phyloP scores from a whole-genome alignment of 1,284 basidiomycete species.

The Pyrrhoderma noxium region DNA sequence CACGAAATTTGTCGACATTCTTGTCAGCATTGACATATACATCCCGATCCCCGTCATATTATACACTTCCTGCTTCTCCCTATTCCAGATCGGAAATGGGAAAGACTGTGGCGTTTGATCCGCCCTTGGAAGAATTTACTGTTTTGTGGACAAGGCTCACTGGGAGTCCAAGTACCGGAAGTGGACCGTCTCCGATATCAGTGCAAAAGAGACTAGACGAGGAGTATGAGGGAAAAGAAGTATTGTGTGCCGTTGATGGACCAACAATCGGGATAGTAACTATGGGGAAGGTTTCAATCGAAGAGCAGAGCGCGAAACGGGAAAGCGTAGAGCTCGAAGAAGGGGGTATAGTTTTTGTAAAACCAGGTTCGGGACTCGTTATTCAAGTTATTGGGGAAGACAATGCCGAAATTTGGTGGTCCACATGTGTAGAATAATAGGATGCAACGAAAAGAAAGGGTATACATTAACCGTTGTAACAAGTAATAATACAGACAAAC shows the following conservation, averaged over 20 bases:
- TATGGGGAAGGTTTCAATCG: constrained; percentile 8
- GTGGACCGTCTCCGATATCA: too few relatives aligned
- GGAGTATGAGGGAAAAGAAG: constrained; percentile 7
- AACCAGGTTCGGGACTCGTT: constrained; percentile 13
- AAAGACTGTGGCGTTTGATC: constrained; percentile 18
- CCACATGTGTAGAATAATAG: constrained; percentile 15
- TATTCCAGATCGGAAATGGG: constrained; percentile 15
- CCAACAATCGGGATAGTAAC: constrained; percentile 21
- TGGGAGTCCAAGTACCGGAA: neutral
- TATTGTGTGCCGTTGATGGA: constrained; percentile 12
- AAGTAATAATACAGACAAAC: too few relatives aligned
- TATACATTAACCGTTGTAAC: too few relatives aligned
- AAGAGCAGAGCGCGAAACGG: constrained; percentile 11
- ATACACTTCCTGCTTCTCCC: constrained; percentile 14
- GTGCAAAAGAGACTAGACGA: neutral
- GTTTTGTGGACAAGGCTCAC: constrained; percentile 19
- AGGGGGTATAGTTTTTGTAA: constrained; percentile 18
- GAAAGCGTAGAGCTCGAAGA: constrained; percentile 7
- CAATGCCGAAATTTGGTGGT: constrained; percentile 18
- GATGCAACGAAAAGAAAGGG: too few relatives aligned
- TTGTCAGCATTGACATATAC: constrained; percentile 19
- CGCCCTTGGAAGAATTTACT: constrained; percentile 21
- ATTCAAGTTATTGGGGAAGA: neutral
- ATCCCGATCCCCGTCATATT: constrained; percentile 15
- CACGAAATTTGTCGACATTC: constrained; percentile 24